Base-by-base conservation (phyloP, 345 rosid genomes). In the Leavenworthia alabamica region DNA sequence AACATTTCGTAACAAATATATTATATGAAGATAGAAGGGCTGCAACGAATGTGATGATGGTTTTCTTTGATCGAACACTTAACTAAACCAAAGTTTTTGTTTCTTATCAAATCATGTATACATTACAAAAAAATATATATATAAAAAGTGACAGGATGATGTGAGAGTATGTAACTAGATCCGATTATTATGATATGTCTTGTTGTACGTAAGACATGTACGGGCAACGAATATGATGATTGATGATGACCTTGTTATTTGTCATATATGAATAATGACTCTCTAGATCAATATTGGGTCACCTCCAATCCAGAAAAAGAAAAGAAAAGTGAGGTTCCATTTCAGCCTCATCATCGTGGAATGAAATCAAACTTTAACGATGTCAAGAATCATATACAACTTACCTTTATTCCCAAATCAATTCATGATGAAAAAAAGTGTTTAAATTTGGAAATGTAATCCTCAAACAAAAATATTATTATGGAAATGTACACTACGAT, bases 211-310 rank as follows among this genome's bases (percentile, higher is more conserved):
- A 62, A 27, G 49, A 27, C 15, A 50, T 29, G 41, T 63, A 51
- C 32, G 42, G 17, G 66, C 6, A 19, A 45, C 49, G 27, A 19
- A 54, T 43, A 44, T 46, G 62, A 64, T 3, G 53, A 32, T 61
- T 12, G 32, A 44, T 46, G 62, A 64, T 3, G 53, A 32, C 69
- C 16, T 10, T 41, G 17, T 54, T 23, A 14, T 23, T 32, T 54
- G 3, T 24, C 33, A 8, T 56, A 24, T 13, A 39, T 8, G 20
- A 41, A 64, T 28, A 26, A 45, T 11, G 72, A 35, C 73, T 68
- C 73, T 60, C 35, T 26, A 27, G 12, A 35, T 60, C 71, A 60
- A 24, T 35, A 32, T 68, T 68, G 67, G 48, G 73, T 16, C 67
- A 68, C 13, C 8, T 26, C 16, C 19, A 13, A 59, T 50, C 44